Base-by-base conservation (phyloP, 306 rosid genomes). In the Trifolium fragiferum region DNA sequence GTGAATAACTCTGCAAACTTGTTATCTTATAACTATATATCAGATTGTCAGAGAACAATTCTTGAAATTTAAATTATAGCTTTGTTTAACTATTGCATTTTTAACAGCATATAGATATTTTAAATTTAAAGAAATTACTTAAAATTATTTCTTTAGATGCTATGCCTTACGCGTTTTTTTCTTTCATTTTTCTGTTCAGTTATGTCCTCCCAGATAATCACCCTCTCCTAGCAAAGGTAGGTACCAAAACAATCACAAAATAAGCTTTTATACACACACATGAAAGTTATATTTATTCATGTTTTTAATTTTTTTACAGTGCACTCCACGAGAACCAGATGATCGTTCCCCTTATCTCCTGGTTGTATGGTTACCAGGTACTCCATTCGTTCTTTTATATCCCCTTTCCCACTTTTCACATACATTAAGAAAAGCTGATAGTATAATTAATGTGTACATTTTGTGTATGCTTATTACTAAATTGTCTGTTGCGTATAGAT, bases 281-380 rank as follows among this genome's bases (percentile, higher is more conserved):
- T 30, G 10, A 27, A 27, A 59, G 12, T 51, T 27, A 59, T 59
- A 27, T 14, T 14, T 37, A 33, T 7, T 7, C 54, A 57, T n/a
- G 11, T 51, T 55, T 67, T 37, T 6, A 13, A 4, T 57, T 15
- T 49, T 32, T 67, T 73, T 72, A 18, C 89, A 89, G 97, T 30
- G 66, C 1, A 53, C 73, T 23, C 78, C 20, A 19, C 70, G 86
- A 66, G 87, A 82, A 3, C 18, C 4, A 0, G 32, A 78, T 21
- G 96, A 92, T 78, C 86, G 82, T 10, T 44, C 53, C 11, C 89
- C 78, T 6, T 92, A 88, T 72, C 88, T 88, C 68, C 53, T 92
- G 14, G 81, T 84, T 8, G 50, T 81, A 74, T 86, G 88, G 84
- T 30, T 75, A 10, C 12, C 72, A 86, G 90, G 93, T 92, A 84